Percentiles rank a stretch among this genome's conserved stretches.
Conservation (phyloP, 2,329 filamentous ascomycete genomes). For the Cryoendolithus antarcticus region DNA sequence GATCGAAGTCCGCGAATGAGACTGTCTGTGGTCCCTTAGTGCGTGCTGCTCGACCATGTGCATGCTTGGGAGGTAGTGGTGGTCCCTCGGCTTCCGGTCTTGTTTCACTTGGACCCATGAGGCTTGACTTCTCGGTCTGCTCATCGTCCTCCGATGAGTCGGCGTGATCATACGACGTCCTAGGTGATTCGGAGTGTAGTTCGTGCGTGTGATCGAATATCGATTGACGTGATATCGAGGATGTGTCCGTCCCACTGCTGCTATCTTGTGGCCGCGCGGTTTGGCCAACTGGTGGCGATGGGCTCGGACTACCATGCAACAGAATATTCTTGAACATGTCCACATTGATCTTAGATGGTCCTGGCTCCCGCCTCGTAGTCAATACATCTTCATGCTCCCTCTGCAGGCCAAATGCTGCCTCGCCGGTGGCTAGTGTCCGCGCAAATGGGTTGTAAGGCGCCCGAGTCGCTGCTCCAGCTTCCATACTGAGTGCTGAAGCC, state of each 20-base stretch:
- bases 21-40: constrained; percentile 27
- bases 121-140: constrained; percentile 26
- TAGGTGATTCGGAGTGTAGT: constrained; percentile 37
- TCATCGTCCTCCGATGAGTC: constrained; percentile 27
- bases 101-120: constrained; percentile 29
- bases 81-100: constrained; percentile 37
- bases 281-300: constrained; percentile 10
- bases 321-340: constrained; percentile 64
- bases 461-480: constrained; percentile 5
- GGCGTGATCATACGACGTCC: constrained; percentile 40
- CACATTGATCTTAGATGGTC: constrained; percentile 47
- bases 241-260: constrained; percentile 42
- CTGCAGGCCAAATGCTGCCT: constrained; percentile 11
- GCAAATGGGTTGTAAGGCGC: constrained; percentile 25
- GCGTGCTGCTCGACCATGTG: constrained; percentile 58
- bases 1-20: constrained; percentile 22
- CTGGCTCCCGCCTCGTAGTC: constrained; percentile 1
- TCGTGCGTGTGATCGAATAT: constrained; percentile 38
- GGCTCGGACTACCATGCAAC: constrained; percentile 50
- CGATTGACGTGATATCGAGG: constrained; percentile 43
- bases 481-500: neutral
- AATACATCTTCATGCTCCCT: constrained; percentile 1
- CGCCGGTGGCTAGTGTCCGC: constrained; percentile 18
- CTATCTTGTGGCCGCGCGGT: constrained; percentile 17
- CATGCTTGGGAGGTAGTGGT: constrained; percentile 60